Evolutionary conservation across 1,139 yeast genomes (phyloP).

Genomic region (Scheffersomyces stambukii): DNA sequence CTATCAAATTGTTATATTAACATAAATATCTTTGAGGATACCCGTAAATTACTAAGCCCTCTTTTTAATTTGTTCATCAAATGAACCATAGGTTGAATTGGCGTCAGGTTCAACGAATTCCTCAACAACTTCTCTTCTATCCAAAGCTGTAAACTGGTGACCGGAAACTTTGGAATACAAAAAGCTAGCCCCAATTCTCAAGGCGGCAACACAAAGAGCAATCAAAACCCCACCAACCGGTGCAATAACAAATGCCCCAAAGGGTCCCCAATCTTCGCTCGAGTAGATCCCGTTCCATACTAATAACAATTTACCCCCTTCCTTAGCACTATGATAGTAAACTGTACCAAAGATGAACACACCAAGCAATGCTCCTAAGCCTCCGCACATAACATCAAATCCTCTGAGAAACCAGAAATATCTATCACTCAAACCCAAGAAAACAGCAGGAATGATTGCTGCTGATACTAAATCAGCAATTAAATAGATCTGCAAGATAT

Average conservation of each 20-base stretch:
- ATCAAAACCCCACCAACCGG: constrained; percentile 75
- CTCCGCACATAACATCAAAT: constrained; percentile 77
- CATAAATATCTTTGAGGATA: no score
- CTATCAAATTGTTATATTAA: no score
- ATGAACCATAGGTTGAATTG: constrained; percentile 13
- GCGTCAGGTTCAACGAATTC: constrained; percentile 11
- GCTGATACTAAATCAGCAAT: constrained; percentile 89
- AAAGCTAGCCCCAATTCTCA: constrained; percentile 43
- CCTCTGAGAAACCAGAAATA: constrained; percentile 71
- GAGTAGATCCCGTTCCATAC: constrained; percentile 77
- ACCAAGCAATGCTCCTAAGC: constrained; percentile 73
- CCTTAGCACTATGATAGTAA: constrained; percentile 64
- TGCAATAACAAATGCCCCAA: constrained; percentile 91
- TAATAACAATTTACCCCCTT: constrained; percentile 72
- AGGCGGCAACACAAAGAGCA: constrained; percentile 48
- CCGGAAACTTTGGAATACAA: constrained; percentile 35
- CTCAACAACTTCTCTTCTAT: constrained; percentile 34
- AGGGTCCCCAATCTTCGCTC: constrained; percentile 84
- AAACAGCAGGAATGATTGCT: constrained; percentile 79
- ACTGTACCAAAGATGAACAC: constrained; percentile 83
- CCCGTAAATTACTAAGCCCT: no score
- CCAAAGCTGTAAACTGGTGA: constrained; percentile 53
- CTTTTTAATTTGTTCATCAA: constrained; percentile 9
- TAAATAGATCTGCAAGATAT: constrained; percentile 79
- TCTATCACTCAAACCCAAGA: constrained; percentile 67